Conservation (phyloP, 768 basidiomycete genomes). For the Suillus bovinus region DNA sequence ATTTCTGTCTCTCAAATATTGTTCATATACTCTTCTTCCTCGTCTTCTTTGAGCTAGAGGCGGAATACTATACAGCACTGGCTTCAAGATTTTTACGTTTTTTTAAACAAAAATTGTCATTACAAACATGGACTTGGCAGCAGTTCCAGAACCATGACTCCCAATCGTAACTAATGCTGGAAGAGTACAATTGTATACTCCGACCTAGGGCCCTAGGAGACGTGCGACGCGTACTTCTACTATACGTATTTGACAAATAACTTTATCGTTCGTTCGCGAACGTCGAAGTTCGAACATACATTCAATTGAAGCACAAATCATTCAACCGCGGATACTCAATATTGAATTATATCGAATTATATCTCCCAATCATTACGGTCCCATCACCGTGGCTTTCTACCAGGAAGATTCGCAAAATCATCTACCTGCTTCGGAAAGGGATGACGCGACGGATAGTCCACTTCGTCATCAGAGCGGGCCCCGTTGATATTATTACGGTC, state of each 20-base stretch:
- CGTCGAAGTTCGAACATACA: neutral
- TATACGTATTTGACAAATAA: neutral
- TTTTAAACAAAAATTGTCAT: too few species aligned
- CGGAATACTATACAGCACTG: too few species aligned
- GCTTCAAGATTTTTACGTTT: too few species aligned
- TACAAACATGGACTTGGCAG: too few species aligned
- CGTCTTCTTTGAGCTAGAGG: too few species aligned
- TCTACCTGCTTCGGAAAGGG: neutral
- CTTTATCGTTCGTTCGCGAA: too few species aligned
- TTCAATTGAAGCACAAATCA: neutral
- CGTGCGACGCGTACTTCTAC: neutral
- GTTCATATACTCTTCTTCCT: too few species aligned
- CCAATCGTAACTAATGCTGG: neutral
- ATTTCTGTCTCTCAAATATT: too few species aligned
- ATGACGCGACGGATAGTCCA: neutral
- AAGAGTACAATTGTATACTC: neutral
- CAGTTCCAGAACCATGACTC: too few species aligned
- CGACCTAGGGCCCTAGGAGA: neutral
- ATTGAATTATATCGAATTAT: neutral
- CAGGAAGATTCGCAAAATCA: neutral
- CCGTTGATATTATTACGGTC: neutral
- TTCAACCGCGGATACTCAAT: neutral
- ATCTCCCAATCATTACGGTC: neutral
- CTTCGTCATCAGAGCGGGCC: neutral
- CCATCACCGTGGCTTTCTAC: constrained; percentile 1